These are phyloP conservation scores for Thelonectria olida DNA, from an alignment of 2,329 filamentous ascomycete species.

Conservation along the genomic window DNA sequence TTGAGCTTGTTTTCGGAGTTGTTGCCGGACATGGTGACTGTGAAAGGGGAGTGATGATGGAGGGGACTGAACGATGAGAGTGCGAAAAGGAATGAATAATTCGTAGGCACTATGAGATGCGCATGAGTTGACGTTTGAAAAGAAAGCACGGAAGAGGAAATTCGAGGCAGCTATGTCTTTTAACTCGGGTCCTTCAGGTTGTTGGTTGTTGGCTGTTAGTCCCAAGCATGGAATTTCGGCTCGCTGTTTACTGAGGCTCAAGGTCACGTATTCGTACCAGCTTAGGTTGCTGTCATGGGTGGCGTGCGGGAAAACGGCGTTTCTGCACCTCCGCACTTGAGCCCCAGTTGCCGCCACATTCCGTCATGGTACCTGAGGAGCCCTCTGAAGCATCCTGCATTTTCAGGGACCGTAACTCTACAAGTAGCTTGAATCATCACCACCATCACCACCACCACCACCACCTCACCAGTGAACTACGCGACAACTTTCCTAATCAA, in stretches of 20 bases:
- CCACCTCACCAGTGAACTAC: no score
- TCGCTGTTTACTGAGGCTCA: no score
- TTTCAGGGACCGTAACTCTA: no score
- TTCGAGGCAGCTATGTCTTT: no score
- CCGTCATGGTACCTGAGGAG: constrained; percentile 27
- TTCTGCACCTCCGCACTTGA: constrained; percentile 29
- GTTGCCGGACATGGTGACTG: constrained; percentile 48
- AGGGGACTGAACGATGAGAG: neutral
- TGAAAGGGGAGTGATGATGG: neutral
- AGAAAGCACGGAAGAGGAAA: neutral
- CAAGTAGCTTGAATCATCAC: no score
- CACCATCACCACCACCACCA: no score
- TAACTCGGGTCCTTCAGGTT: no score
- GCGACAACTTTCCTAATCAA: constrained; percentile 9
- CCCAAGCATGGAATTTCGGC: no score
- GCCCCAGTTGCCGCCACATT: constrained; percentile 26
- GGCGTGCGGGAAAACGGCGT: constrained; percentile 32
- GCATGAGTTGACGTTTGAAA: neutral
- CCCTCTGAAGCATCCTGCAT: no score
- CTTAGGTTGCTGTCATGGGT: constrained; percentile 2
- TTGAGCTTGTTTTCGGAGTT: constrained; percentile 45
- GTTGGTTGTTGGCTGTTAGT: neutral
- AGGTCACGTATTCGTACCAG: constrained; percentile 17
- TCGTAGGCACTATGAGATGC: neutral
- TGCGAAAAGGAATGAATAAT: neutral